Conservation (phyloP, 495 filamentous ascomycete species). For the Podospora conica region DNA sequence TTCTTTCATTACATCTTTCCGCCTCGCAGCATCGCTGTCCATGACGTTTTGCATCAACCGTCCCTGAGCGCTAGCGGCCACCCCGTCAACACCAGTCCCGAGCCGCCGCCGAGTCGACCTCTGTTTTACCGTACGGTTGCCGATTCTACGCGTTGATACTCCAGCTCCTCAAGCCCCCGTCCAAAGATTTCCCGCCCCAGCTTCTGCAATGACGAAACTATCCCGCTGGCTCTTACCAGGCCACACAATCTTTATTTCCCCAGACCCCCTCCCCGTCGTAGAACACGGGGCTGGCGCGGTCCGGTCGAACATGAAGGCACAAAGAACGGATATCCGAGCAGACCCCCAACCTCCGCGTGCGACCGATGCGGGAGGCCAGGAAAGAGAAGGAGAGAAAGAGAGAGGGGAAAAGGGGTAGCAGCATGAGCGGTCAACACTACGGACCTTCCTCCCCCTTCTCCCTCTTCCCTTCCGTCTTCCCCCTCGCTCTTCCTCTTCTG, state of each 20-base stretch:
- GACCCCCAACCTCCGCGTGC: background rate
- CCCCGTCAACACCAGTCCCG: background rate
- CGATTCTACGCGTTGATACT: background rate
- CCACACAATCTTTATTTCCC: background rate
- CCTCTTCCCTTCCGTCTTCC: background rate
- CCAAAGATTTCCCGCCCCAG: background rate
- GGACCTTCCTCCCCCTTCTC: background rate
- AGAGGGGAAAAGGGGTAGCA: background rate
- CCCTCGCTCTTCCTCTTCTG: background rate
- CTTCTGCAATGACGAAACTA: conserved; percentile 13
- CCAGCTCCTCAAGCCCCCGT: background rate
- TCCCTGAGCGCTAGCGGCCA: background rate
- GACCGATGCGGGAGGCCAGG: background rate
- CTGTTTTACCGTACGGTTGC: background rate
- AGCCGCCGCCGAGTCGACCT: background rate
- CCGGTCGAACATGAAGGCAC: conserved; percentile 14
- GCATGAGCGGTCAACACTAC: background rate
- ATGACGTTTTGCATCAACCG: background rate
- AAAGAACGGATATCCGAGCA: conserved; percentile 40
- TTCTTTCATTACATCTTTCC: no score
- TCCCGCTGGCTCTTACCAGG: background rate
- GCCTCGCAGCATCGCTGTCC: background rate
- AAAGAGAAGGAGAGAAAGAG: background rate
- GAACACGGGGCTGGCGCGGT: conserved; percentile 1
- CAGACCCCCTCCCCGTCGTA: conserved; percentile 5